Evolutionary conservation across 768 basidiomycete genomes (phyloP).

Genomic region (Fomitopsis serialis): DNA sequence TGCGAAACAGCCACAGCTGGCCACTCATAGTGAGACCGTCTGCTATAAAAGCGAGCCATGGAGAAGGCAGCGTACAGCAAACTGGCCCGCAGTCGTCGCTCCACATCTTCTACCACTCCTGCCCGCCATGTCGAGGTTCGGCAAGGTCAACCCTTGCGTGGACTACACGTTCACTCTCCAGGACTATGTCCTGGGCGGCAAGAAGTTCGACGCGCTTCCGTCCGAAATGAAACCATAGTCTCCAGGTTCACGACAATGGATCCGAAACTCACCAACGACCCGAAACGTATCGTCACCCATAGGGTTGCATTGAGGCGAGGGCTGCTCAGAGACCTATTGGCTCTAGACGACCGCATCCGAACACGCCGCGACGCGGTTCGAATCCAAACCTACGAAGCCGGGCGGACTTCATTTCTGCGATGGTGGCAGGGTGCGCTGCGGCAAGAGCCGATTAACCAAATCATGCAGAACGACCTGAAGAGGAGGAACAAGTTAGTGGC

Average conservation of each 20-base stretch:
- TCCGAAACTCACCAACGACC: not conserved
- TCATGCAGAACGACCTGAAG: not conserved
- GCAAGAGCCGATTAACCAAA: not conserved
- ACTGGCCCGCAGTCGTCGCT: no score
- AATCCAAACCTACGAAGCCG: no score
- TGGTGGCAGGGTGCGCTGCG: not conserved
- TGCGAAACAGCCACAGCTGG: no score
- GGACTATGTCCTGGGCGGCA: conserved; percentile 4
- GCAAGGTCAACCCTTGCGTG: no score
- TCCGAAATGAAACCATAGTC: not conserved
- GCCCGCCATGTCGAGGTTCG: no score
- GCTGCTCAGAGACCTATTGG: no score
- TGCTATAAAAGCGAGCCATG: no score
- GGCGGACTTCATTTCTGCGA: not conserved
- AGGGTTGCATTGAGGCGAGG: not conserved
- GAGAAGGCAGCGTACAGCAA: no score
- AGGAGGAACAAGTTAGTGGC: not conserved
- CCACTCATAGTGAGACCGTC: no score
- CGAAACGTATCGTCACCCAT: not conserved
- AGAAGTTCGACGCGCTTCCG: conserved; percentile 6
- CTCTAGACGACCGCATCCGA: no score
- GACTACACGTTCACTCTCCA: not conserved
- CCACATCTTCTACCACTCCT: no score
- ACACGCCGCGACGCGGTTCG: no score
- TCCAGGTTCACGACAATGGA: not conserved